phyloP scores from a whole-genome alignment of 352 stramenopile genomes.

The Blastocystis sp. region DNA sequence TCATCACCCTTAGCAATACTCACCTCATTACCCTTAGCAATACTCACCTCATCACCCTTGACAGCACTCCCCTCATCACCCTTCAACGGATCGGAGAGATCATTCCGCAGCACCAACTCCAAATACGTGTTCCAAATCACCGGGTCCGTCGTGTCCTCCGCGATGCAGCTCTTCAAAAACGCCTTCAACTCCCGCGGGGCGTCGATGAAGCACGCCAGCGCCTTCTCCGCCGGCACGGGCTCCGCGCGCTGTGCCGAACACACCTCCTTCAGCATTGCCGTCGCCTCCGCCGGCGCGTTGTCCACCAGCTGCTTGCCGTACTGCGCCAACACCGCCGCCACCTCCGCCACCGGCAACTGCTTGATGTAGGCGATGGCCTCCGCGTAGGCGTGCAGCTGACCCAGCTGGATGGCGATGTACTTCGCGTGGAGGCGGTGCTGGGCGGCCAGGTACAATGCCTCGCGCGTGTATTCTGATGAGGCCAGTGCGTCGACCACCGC shows the following conservation, averaged over 20 bases:
- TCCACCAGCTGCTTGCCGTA: conserved; percentile 56
- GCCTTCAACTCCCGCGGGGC: conserved; percentile 22
- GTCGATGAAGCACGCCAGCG: conserved; percentile 52
- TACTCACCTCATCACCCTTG: too few relatives aligned
- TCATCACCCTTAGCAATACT: too few relatives aligned
- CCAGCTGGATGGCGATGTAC: conserved; percentile 87
- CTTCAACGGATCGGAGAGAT: neutral
- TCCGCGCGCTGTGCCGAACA: neutral
- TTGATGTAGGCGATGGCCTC: conserved; percentile 85
- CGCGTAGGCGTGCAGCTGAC: conserved; percentile 80
- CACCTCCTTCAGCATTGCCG: conserved; percentile 1
- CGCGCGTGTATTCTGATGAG: conserved; percentile 83
- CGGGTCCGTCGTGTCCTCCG: neutral
- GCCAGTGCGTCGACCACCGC: conserved; percentile 85
- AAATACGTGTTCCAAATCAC: conserved; percentile 79
- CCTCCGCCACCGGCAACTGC: conserved; percentile 8
- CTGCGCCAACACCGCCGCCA: neutral
- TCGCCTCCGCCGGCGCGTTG: neutral
- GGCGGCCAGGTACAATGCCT: conserved; percentile 82
- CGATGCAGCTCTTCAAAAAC: conserved; percentile 21
- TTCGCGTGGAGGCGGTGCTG: conserved; percentile 82
- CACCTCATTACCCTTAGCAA: too few relatives aligned
- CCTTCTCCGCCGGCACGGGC: neutral
- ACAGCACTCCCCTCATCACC: neutral
- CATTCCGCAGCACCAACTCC: conserved; percentile 74